Base-by-base conservation (phyloP, 352 stramenopile species). In the Phytopythium ostracodes region DNA sequence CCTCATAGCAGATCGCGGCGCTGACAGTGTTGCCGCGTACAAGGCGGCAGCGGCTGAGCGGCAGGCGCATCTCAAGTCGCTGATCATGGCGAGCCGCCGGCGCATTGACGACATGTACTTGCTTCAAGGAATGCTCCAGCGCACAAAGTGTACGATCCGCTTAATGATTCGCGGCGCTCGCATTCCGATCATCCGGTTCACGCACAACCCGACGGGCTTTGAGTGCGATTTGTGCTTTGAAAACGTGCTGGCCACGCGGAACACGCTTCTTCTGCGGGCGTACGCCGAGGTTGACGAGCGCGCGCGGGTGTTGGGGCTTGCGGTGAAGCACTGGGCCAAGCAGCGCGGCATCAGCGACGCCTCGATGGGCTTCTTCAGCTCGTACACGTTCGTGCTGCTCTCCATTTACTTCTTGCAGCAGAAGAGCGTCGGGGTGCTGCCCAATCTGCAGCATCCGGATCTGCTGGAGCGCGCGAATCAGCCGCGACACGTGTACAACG, bases 281-380 rank as follows among this genome's bases (percentile, higher is more conserved):
- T 96, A 96, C 55, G 88, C 81, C 27, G 56, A 67, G 20, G 80
- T 84, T n/a, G 88, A 96, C 60, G 69, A 84, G 20, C 84, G 88
- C 42, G 84, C 83, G 24, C 88, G 92, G 2, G 70, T 90, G 27
- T 66, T 99, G 9, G 97, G 96, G 10, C 88, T 98, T 54, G 92
- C 97, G 22, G 66, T 99, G 55, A 99, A 99, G 76, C 81, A 96
- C 44, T 99, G 97, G 97, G 97, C 97, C 11, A 99, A 99, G 76
- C 77, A 75, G n/a, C 83, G 98, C 20, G 77, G 87, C 35, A 94
- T 99, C 53, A 99, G 98, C 76, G 96, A 99, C 64, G 96, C 98
- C 29, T 92, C 90, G 4, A 75, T 89, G 49, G 96, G 98, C 27
- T 99, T 94, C 25, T 77, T 99, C 44, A 98, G 88, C 68, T 98